phyloP scores from a whole-genome alignment of 2,329 filamentous ascomycete species.

The Zarea fungicola region DNA sequence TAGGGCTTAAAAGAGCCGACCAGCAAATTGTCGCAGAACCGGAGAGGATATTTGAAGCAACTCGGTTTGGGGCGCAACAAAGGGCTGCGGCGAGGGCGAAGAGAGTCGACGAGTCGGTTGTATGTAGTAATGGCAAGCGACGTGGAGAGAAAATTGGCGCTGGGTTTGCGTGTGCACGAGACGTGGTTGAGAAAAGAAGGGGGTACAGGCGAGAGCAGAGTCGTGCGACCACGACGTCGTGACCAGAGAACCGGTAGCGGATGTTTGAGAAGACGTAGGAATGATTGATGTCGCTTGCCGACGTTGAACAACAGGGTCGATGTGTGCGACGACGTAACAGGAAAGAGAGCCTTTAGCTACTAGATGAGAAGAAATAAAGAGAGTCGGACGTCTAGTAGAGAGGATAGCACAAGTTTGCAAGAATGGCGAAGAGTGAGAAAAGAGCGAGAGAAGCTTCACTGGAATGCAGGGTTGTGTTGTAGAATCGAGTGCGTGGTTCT shows the following conservation, averaged over 20 bases:
- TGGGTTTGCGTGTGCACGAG: conserved; percentile 6
- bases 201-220: neutral
- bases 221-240: conserved; percentile 7
- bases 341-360: neutral
- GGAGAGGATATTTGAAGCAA: neutral
- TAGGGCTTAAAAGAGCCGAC: neutral
- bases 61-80: conserved; percentile 5
- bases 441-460: neutral
- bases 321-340: neutral
- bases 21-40: conserved; percentile 3
- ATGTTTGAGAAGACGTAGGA: conserved; percentile 1
- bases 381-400: neutral
- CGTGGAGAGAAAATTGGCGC: neutral
- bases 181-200: conserved; percentile 4
- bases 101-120: neutral
- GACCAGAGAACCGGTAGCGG: conserved; percentile 11
- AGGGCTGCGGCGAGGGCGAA: conserved; percentile 1
- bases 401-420: neutral
- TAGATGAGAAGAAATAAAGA: neutral
- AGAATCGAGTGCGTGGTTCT: neutral
- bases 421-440: neutral
- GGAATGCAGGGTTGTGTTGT: conserved; percentile 2
- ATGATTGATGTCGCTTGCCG: conserved; percentile 2
- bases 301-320: conserved; percentile 5
- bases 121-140: neutral